Evolutionary conservation across 495 filamentous ascomycete species (phyloP).

Genomic region (Neurospora sp.): DNA sequence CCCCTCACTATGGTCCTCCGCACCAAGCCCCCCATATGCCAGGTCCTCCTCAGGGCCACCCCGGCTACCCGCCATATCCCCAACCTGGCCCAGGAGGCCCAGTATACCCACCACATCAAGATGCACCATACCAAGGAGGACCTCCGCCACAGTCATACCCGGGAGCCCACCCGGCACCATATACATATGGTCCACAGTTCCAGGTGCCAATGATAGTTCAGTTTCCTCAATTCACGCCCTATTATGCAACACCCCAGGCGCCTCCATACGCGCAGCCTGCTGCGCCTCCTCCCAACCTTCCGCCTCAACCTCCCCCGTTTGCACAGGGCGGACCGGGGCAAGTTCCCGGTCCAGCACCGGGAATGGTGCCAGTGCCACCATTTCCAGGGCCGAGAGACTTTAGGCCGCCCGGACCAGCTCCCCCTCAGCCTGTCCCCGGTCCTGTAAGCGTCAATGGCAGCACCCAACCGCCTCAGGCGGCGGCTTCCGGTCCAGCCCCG

Average conservation of each 20-base stretch:
- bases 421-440: neutral
- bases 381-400: neutral
- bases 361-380: neutral
- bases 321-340: neutral
- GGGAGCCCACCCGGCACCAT: neutral
- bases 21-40: neutral
- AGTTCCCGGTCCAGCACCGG: neutral
- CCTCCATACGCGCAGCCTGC: neutral
- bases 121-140: neutral
- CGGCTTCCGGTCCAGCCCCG: neutral
- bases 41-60: neutral
- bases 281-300: constrained; percentile 1
- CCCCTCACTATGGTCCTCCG: neutral
- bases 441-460: neutral
- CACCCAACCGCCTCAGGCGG: neutral
- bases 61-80: neutral
- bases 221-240: neutral
- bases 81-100: neutral
- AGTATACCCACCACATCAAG: neutral
- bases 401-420: neutral
- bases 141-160: neutral
- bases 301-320: neutral
- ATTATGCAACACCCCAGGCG: neutral
- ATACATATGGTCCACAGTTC: neutral
- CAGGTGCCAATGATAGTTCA: neutral